Percentiles rank a stretch among this genome's conserved stretches.
These are phyloP conservation scores for Gnetum montanum DNA, from an alignment of 75 land plant species.

Conservation along the genomic window DNA sequence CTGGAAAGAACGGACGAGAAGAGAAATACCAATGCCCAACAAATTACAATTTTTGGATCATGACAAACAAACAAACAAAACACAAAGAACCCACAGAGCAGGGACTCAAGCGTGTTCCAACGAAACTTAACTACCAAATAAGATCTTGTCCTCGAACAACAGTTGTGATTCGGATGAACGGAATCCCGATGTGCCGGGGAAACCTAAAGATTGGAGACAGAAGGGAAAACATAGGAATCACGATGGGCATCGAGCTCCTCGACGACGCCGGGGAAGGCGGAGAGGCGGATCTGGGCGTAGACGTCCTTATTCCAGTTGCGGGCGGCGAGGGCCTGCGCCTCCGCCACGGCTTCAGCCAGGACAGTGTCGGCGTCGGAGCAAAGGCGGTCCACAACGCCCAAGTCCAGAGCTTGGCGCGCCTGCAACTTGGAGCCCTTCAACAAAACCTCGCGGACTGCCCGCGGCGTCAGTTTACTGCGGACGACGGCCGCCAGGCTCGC, in stretches of 20 bases:
- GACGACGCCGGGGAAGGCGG: slow-evolving; percentile 16
- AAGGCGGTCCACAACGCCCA: slow-evolving; percentile 20
- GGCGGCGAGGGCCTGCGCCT: slow-evolving; percentile 14
- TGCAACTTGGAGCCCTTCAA: slow-evolving; percentile 19
- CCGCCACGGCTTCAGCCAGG: slow-evolving; percentile 19
- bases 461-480: slow-evolving; percentile 15
- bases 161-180: no score
- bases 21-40: no score
- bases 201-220: slow-evolving; percentile 1
- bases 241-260: slow-evolving; percentile 11
- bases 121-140: no score
- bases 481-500: slow-evolving; percentile 11
- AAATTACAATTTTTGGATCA: no score
- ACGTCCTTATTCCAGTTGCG: slow-evolving; percentile 18
- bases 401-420: slow-evolving; percentile 6
- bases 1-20: no score
- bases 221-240: neutral
- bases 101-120: no score
- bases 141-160: no score
- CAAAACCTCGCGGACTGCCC: slow-evolving; percentile 16
- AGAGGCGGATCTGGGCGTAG: slow-evolving; percentile 11
- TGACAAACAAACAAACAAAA: no score
- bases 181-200: no score
- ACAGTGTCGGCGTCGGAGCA: slow-evolving; percentile 13
- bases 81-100: no score